Evolutionary conservation across 805 yeast genomes (phyloP), one percentile per base, ranked within the genome.

Genomic region (Kodamaea hsintzibuensis): DNA sequence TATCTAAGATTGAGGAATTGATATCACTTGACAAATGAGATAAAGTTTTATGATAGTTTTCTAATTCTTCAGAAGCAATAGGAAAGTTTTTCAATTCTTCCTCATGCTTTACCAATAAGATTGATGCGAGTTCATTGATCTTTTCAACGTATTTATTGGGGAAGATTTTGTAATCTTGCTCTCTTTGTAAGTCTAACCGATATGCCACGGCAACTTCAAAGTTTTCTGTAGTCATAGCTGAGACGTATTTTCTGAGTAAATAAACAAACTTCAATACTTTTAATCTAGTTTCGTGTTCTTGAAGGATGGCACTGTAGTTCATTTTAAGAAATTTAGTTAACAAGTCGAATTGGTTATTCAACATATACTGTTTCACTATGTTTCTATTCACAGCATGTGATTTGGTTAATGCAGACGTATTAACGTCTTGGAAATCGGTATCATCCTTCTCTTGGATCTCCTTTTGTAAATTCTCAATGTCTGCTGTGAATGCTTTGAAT

Each of bases 261-360:
- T 57, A 56, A 2, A 67, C 59, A 53, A 66, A 65, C 40, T 68
- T 60, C 47, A 65, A 59, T 3, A 65, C 56, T 42, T 64, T 62
- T 9, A 74, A 58, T 19, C 71, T 70, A 52, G 68, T 70, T 1
- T 65, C 51, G 3, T 51, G 14, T 7, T 55, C 57, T 4, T 51
- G 57, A 25, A 38, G 43, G 8, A 55, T 35, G 3, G 25, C 38
- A 3, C 58, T 47, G 57, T 73, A 80, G 22, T 70, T 66, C 2
- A 62, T 47, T 2, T 70, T 64, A 12, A 83, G 62, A 46, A 74
- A 65, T 42, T 65, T 65, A 49, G 78, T 57, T 14, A 80, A 79
- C 17, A 67, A 70, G 40, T 76, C 80, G 44, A 83, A 71, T 16
- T 83, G 73, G 18, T 81, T 79, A 2, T 71, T 69, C 42, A 67